These are phyloP conservation scores for Phellopilus nigrolimitatus DNA, from an alignment of 1,284 basidiomycete genomes.

Conservation along the genomic window DNA sequence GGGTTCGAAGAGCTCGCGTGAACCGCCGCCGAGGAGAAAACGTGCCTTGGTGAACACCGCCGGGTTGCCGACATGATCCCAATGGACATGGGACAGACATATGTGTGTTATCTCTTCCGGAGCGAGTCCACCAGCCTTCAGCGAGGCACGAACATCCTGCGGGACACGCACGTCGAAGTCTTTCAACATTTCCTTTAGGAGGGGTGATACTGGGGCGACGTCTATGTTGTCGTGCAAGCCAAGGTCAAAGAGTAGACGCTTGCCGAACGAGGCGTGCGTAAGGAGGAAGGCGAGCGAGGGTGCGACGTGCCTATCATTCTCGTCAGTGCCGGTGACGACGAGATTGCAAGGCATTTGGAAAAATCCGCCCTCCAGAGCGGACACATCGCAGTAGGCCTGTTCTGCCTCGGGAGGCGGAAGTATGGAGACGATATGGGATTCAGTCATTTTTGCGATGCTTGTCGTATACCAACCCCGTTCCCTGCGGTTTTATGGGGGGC, in stretches of 20 bases:
- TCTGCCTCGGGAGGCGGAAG: slow-evolving; percentile 11
- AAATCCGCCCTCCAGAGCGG: slow-evolving; percentile 18
- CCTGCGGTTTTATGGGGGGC: too few relatives aligned
- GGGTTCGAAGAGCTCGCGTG: slow-evolving; percentile 31
- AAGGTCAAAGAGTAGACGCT: slow-evolving; percentile 20
- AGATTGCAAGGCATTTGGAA: slow-evolving; percentile 13
- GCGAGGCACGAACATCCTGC: slow-evolving; percentile 44
- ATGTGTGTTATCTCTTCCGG: slow-evolving; percentile 33
- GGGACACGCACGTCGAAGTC: slow-evolving; percentile 31
- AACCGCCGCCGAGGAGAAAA: slow-evolving; percentile 41
- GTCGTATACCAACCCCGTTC: too few relatives aligned
- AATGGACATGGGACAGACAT: slow-evolving; percentile 46
- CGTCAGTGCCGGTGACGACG: slow-evolving; percentile 6
- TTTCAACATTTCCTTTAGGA: slow-evolving; percentile 29
- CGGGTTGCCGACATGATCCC: slow-evolving; percentile 42
- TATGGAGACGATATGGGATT: neutral
- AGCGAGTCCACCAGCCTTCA: slow-evolving; percentile 41
- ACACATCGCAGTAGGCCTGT: slow-evolving; percentile 19
- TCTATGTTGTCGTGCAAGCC: slow-evolving; percentile 35
- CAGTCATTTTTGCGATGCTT: too few relatives aligned
- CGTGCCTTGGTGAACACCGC: slow-evolving; percentile 41
- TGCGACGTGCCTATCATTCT: slow-evolving; percentile 1
- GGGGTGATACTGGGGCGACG: slow-evolving; percentile 33
- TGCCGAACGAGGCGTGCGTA: slow-evolving; percentile 12
- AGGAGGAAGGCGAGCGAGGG: slow-evolving; percentile 21